A percentile compares a stretch with the other conserved stretches of the same genome.
Evolutionary conservation across 1,284 basidiomycete species (phyloP).

Genomic region (Microbotryum intermedium): DNA sequence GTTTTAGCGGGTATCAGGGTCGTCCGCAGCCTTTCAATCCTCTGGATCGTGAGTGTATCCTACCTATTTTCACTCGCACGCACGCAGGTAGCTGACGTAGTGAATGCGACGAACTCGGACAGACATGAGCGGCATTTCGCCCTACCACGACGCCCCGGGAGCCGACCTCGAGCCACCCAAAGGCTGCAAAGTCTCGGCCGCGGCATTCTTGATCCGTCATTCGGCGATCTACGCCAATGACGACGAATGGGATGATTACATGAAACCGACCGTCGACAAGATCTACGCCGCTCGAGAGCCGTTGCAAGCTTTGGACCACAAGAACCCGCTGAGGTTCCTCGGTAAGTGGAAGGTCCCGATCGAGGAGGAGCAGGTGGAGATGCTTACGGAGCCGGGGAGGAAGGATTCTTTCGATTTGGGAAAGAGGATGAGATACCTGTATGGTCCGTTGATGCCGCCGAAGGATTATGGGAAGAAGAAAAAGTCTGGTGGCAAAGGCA

Average conservation of each 20-base stretch:
- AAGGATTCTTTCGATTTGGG: slow-evolving; percentile 40
- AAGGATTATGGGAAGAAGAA: slow-evolving; percentile 26
- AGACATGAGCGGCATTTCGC: slow-evolving; percentile 27
- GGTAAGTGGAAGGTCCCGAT: slow-evolving; percentile 40
- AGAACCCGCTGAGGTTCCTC: slow-evolving; percentile 39
- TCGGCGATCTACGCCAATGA: slow-evolving; percentile 43
- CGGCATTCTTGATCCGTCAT: slow-evolving; percentile 37
- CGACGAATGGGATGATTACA: slow-evolving; percentile 42
- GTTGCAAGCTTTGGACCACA: slow-evolving; percentile 23
- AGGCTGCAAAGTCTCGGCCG: slow-evolving; percentile 29
- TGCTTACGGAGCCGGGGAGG: slow-evolving; percentile 46
- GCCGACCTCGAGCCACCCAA: slow-evolving; percentile 28
- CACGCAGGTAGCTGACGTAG: too few relatives aligned
- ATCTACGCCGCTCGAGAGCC: slow-evolving; percentile 20
- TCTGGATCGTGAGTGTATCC: slow-evolving; percentile 8
- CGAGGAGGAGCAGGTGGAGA: slow-evolving; percentile 65
- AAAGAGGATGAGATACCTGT: slow-evolving; percentile 38
- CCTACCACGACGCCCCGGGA: slow-evolving; percentile 33
- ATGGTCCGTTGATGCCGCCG: slow-evolving; percentile 39
- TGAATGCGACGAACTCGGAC: background rate
- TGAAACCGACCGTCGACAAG: slow-evolving; percentile 43
- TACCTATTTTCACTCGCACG: background rate
- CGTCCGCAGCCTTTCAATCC: slow-evolving; percentile 10
- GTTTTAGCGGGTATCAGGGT: too few relatives aligned
- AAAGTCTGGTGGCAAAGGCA: slow-evolving; percentile 16